Conservation (phyloP, 2,329 filamentous ascomycete genomes). For the Trichoderma sp. region DNA sequence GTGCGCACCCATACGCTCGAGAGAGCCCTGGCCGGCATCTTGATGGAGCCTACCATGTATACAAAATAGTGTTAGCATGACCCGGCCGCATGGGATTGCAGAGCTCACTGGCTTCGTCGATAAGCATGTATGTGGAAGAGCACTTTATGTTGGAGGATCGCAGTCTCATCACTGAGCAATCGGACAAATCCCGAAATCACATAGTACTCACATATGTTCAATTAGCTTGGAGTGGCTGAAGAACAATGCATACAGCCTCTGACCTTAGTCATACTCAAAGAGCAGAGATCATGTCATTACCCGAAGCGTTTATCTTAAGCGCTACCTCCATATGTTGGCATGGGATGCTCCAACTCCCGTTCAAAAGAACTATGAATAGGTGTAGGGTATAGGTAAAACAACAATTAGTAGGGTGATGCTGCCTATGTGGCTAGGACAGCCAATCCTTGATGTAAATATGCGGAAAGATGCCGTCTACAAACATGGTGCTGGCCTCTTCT, state of each 20-base stretch:
- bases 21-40: not conserved
- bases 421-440: not conserved
- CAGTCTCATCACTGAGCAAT: not conserved
- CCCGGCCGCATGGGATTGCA: not conserved
- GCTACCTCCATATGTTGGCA: not conserved
- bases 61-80: not conserved
- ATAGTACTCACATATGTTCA: not conserved
- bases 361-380: not conserved
- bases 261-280: not conserved
- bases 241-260: not conserved
- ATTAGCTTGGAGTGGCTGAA: not conserved
- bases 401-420: not conserved
- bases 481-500: not conserved
- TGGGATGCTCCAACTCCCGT: not conserved
- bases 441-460: not conserved
- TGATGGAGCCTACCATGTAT: not conserved
- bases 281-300: not conserved
- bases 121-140: not conserved
- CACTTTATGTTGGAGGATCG: not conserved
- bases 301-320: not conserved
- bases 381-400: not conserved
- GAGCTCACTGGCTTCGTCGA: not conserved
- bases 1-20: slow-evolving; percentile 14
- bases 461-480: not conserved
- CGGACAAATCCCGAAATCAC: not conserved